Evolutionary conservation across 768 basidiomycete genomes (phyloP).

Genomic region (Rhodotorula sphaerocarpa): DNA sequence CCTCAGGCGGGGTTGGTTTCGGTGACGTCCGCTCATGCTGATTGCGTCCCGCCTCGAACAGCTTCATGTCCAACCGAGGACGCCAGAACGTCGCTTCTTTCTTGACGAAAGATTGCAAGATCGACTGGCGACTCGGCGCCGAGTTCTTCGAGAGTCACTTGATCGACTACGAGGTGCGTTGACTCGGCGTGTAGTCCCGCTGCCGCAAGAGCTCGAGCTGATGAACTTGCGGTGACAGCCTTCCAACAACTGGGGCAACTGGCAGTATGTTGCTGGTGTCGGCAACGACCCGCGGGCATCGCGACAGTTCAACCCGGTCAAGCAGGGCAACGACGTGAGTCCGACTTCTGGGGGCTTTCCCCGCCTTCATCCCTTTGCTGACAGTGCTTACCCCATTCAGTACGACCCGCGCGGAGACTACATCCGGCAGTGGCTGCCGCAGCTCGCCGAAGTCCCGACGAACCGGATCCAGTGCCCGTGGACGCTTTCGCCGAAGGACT

Average conservation of each 20-base stretch:
- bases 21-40: rapidly evolving
- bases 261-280: slow-evolving; percentile 31
- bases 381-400: neutral
- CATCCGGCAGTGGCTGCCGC: slow-evolving; percentile 35
- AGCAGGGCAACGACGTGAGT: slow-evolving; percentile 37
- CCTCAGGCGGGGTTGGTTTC: no score
- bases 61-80: slow-evolving; percentile 47
- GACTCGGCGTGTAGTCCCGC: neutral
- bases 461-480: slow-evolving; percentile 33
- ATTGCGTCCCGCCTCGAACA: neutral
- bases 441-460: slow-evolving; percentile 23
- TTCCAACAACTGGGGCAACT: slow-evolving; percentile 16
- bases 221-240: neutral
- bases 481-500: slow-evolving; percentile 26
- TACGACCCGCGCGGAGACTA: slow-evolving; percentile 32
- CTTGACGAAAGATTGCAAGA: slow-evolving; percentile 46
- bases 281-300: slow-evolving; percentile 37
- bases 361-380: neutral
- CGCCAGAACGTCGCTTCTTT: slow-evolving; percentile 50
- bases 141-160: slow-evolving; percentile 49
- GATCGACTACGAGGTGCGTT: slow-evolving; percentile 42
- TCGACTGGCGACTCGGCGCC: slow-evolving; percentile 49
- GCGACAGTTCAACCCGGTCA: slow-evolving; percentile 39
- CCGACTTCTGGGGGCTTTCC: neutral
- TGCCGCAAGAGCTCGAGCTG: neutral